Evolutionary conservation across 441 rosid genomes (phyloP).

Genomic region (Erodium texanum): DNA sequence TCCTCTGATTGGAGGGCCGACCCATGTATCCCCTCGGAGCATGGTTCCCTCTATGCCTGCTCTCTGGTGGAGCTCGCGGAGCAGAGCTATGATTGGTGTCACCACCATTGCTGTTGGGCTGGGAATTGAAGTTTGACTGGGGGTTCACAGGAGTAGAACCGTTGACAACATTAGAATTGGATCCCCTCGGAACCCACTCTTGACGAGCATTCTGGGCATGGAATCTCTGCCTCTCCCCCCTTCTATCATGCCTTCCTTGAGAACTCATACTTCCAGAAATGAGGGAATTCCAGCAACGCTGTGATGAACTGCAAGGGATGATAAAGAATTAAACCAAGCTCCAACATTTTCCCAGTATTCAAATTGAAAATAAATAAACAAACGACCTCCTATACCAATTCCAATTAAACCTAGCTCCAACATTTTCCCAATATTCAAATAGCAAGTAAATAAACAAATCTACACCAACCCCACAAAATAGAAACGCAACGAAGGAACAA

Average conservation of each 20-base stretch:
- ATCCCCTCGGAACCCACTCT: slow-evolving; percentile 78
- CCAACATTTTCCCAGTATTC: neutral
- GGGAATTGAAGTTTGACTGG: slow-evolving; percentile 17
- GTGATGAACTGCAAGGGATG: neutral
- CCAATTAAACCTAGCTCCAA: slow-evolving; percentile 12
- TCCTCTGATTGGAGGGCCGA: slow-evolving; percentile 32
- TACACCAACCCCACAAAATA: neutral
- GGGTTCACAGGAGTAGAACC: slow-evolving; percentile 16
- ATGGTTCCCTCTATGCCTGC: slow-evolving; percentile 28
- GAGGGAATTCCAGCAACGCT: neutral
- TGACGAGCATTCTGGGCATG: slow-evolving; percentile 31
- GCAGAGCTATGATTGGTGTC: neutral
- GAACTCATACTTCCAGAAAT: slow-evolving; percentile 35
- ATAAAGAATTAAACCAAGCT: slow-evolving; percentile 5
- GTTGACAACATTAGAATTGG: slow-evolving; percentile 15
- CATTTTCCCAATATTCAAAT: neutral
- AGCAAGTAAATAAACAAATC: neutral
- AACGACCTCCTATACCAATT: no score
- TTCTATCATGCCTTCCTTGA: slow-evolving; percentile 44
- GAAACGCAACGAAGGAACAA: no score
- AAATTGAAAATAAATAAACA: neutral
- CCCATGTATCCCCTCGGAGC: slow-evolving; percentile 26
- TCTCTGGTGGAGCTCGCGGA: slow-evolving; percentile 25
- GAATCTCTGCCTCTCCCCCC: slow-evolving; percentile 40
- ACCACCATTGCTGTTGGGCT: slow-evolving; percentile 14